phyloP scores from a whole-genome alignment of 768 basidiomycete species.

The Mycena amicta region DNA sequence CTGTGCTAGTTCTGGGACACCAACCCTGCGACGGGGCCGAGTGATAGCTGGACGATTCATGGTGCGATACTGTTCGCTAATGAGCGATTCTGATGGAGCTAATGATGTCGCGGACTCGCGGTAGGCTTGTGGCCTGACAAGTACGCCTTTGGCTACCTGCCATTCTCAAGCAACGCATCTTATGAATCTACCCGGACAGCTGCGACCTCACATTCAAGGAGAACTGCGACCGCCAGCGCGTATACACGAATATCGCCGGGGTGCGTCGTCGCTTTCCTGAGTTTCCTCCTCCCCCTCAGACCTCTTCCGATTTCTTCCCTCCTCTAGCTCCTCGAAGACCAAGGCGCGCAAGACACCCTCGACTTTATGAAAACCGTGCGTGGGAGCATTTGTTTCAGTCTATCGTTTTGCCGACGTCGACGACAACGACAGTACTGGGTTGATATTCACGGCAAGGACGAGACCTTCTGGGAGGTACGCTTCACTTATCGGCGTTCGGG shows the following conservation, averaged over 20 bases:
- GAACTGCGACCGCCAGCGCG: conserved; percentile 47
- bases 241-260: conserved; percentile 45
- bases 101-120: too few species aligned
- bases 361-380: conserved; percentile 38
- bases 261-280: conserved; percentile 26
- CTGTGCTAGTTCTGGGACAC: conserved; percentile 57
- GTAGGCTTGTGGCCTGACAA: conserved; percentile 55
- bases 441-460: conserved; percentile 41
- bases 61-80: conserved; percentile 34
- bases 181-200: conserved; percentile 40
- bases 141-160: conserved; percentile 41
- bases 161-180: too few species aligned
- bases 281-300: background rate
- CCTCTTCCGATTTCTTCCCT: too few species aligned
- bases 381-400: too few species aligned
- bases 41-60: conserved; percentile 61
- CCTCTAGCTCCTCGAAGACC: conserved; percentile 45
- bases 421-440: conserved; percentile 54
- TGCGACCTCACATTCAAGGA: conserved; percentile 46
- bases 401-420: too few species aligned
- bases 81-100: too few species aligned
- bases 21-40: conserved; percentile 49
- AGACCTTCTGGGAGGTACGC: conserved; percentile 53
- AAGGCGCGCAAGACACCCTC: conserved; percentile 45
- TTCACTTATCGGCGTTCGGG: conserved; percentile 34